A percentile compares a stretch with the other conserved stretches of the same genome.
Conservation (phyloP, 1,284 basidiomycete genomes). For the Phlebopus sp. region DNA sequence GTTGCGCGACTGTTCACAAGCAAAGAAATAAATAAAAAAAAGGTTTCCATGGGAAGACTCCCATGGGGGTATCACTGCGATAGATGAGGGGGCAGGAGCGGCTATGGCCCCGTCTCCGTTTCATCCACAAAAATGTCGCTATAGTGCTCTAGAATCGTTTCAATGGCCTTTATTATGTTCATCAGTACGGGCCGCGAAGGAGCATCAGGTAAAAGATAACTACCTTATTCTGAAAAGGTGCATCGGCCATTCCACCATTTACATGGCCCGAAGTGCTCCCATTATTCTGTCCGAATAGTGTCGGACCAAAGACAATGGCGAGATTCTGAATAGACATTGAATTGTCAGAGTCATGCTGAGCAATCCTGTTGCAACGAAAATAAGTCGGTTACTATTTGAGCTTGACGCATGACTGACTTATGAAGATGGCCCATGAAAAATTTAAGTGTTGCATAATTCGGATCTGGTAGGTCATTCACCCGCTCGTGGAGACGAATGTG, state of each 20-base stretch:
- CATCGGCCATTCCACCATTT: conserved; percentile 49
- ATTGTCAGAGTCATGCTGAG: conserved; percentile 73
- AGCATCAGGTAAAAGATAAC: conserved; percentile 6
- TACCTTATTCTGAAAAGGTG: conserved; percentile 54
- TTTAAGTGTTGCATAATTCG: conserved; percentile 97
- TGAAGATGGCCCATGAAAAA: conserved; percentile 94
- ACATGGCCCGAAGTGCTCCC: conserved; percentile 47
- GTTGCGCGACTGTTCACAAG: too few species aligned
- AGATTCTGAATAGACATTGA: conserved; percentile 95
- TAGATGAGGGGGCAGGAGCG: neutral
- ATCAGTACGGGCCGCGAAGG: conserved; percentile 13
- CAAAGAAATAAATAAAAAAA: too few species aligned
- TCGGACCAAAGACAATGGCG: conserved; percentile 97
- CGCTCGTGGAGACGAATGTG: conserved; percentile 96
- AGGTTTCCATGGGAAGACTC: conserved; percentile 12
- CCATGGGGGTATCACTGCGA: neutral
- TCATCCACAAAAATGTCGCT: conserved; percentile 82
- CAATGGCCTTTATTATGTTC: conserved; percentile 54
- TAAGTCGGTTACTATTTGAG: neutral
- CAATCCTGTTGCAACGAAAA: conserved; percentile 51
- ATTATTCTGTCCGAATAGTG: conserved; percentile 68
- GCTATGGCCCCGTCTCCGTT: conserved; percentile 34
- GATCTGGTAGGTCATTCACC: conserved; percentile 96
- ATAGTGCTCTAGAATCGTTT: conserved; percentile 79
- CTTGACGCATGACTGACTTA: conserved; percentile 47